These are phyloP conservation scores for Malus asiatica DNA, from an alignment of 306 rosid genomes.

Conservation along the genomic window DNA sequence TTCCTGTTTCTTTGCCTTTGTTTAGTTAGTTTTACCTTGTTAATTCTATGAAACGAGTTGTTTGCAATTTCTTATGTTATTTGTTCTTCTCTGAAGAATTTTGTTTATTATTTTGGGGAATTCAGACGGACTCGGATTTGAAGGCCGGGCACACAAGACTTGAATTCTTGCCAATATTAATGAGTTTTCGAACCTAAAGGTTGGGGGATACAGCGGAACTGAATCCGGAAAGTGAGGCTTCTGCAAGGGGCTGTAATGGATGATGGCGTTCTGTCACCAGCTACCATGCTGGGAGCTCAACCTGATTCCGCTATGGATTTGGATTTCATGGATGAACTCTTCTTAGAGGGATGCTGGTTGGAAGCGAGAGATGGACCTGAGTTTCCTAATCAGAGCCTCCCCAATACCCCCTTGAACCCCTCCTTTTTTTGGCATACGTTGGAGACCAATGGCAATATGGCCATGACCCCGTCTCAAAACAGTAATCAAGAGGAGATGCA, in stretches of 20 bases:
- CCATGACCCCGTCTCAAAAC: slow-evolving; percentile 17
- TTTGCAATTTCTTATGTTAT: neutral
- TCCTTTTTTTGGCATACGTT: slow-evolving; percentile 50
- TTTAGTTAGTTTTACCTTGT: neutral
- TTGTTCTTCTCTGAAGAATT: neutral
- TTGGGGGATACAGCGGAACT: neutral
- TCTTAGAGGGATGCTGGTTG: slow-evolving; percentile 79
- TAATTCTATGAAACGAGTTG: neutral
- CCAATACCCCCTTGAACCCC: slow-evolving; percentile 48
- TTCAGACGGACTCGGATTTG: slow-evolving; percentile 24
- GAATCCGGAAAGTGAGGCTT: slow-evolving; percentile 4
- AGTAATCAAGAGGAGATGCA: slow-evolving; percentile 29
- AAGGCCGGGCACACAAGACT: slow-evolving; percentile 7
- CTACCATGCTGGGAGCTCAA: slow-evolving; percentile 47
- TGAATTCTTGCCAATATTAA: slow-evolving; percentile 9
- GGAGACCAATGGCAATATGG: slow-evolving; percentile 22
- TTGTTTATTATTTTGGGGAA: slow-evolving; percentile 19
- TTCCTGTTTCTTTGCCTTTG: neutral
- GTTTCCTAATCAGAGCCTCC: slow-evolving; percentile 41
- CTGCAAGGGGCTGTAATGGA: slow-evolving; percentile 40
- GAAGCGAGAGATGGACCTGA: slow-evolving; percentile 70
- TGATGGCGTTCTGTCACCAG: slow-evolving; percentile 52
- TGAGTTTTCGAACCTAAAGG: slow-evolving; percentile 24
- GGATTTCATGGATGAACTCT: slow-evolving; percentile 74
- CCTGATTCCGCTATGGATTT: slow-evolving; percentile 59